Evolutionary conservation across 768 basidiomycete genomes (phyloP).

Genomic region (Amanita muscaria): DNA sequence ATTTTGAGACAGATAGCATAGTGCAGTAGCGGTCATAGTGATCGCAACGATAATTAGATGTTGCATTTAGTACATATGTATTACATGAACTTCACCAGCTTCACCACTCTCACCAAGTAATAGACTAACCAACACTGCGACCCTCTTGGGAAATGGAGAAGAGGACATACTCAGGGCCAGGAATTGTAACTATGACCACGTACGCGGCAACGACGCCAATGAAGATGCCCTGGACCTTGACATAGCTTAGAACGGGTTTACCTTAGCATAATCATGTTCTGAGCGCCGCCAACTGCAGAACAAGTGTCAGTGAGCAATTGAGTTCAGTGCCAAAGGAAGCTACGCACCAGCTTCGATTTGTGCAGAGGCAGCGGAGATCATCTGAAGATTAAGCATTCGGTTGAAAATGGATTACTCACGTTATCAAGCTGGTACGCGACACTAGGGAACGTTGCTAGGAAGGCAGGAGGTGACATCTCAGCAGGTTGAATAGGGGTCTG

Average conservation of each 20-base stretch:
- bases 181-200: conserved; percentile 62
- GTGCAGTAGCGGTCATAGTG: no score
- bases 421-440: conserved; percentile 81
- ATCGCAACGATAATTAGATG: no score
- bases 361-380: conserved; percentile 63
- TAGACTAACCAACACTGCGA: no score
- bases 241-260: conserved; percentile 51
- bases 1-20: no score
- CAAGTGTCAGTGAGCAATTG: conserved; percentile 9
- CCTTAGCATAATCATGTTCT: conserved; percentile 43
- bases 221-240: conserved; percentile 77
- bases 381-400: no score
- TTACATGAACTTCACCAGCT: no score
- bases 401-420: no score
- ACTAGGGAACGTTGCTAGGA: conserved; percentile 83
- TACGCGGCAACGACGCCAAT: conserved; percentile 77
- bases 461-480: conserved; percentile 83
- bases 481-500: conserved; percentile 70
- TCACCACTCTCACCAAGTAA: no score
- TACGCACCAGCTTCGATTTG: conserved; percentile 69
- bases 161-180: conserved; percentile 63
- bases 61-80: no score
- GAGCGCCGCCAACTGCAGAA: conserved; percentile 46
- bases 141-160: no score
- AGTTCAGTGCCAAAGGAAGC: neutral